Base-by-base conservation (phyloP, 2,329 filamentous ascomycete species). In the Botrytis elliptica region DNA sequence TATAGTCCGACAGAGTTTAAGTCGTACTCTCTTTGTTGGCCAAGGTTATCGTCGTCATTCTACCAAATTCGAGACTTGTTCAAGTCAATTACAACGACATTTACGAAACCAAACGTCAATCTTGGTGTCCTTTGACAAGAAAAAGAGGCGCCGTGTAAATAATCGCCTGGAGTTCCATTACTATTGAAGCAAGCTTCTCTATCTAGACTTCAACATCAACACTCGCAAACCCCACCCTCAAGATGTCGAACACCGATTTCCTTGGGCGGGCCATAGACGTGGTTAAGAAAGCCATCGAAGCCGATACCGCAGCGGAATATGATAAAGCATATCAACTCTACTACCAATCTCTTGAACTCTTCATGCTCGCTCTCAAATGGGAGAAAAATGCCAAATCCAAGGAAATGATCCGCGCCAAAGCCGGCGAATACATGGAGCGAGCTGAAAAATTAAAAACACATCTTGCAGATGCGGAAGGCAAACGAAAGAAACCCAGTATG, bases 291-390 rank as follows among this genome's bases (percentile, higher is more conserved):
- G 96, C 96, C 78, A 98, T 99, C 85, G 95, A 97, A 83, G 91
- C 93, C 79, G 96, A 99, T 86, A 97, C 95, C 78, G 92, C 93
- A 64, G 95, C 94, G 82, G 94, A 98, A 82, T 99, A 99, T 85
- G 94, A 98, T 80, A 95, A 97, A 84, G 96, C 96, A 73, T 98
- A 98, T 83, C 93, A 97, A 82, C 88, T 92, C 76, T 99, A 99
- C 89, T 98, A 97, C 86, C 91, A 94, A 78, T 92, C 95, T 70
- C 92, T 99, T 79, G 95, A 99, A 85, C 90, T 98, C 74, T 99
- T 98, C 87, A 97, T 99, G 93, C 92, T 98, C 75, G 96, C 96
- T 49, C 88, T 99, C 75, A 99, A 99, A 87, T 99, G 95, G 95
- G 96, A 99, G 86, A 99, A 98, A 89, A 98, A 98, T 85, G 91